phyloP scores from a whole-genome alignment of 441 rosid genomes.

The Syzygium syzygioides region DNA sequence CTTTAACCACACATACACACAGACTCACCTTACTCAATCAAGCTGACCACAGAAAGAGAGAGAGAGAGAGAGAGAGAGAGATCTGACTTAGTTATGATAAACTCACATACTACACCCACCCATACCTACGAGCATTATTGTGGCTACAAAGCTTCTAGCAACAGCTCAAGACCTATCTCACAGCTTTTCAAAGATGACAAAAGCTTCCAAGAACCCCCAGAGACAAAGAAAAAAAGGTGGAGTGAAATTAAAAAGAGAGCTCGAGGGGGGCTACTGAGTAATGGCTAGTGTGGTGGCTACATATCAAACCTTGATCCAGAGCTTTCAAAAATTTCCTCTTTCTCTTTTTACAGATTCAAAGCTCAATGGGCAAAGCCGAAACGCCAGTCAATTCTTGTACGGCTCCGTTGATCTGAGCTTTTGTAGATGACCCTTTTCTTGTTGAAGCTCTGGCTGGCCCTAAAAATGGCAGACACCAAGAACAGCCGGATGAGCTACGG shows the following conservation, averaged over 20 bases:
- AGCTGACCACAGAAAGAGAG: neutral
- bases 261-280: neutral
- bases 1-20: neutral
- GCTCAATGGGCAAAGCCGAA: slow-evolving; percentile 15
- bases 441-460: slow-evolving; percentile 22
- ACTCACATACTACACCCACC: neutral
- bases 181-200: slow-evolving; percentile 19
- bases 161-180: slow-evolving; percentile 2
- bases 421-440: neutral
- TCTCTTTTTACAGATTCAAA: slow-evolving; percentile 15
- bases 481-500: neutral
- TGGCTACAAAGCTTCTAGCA: neutral
- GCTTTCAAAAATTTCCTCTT: slow-evolving; percentile 23
- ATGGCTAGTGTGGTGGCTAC: neutral
- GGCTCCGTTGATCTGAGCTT: slow-evolving; percentile 26
- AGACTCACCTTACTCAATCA: neutral
- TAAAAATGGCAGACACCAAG: slow-evolving; percentile 32
- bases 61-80: neutral
- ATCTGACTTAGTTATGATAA: neutral
- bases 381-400: slow-evolving; percentile 1
- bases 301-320: neutral
- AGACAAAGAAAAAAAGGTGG: neutral
- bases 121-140: neutral
- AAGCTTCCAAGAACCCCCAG: neutral
- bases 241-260: neutral